phyloP scores from a whole-genome alignment of 2,329 filamentous ascomycete species.

The Trichoderma breve region DNA sequence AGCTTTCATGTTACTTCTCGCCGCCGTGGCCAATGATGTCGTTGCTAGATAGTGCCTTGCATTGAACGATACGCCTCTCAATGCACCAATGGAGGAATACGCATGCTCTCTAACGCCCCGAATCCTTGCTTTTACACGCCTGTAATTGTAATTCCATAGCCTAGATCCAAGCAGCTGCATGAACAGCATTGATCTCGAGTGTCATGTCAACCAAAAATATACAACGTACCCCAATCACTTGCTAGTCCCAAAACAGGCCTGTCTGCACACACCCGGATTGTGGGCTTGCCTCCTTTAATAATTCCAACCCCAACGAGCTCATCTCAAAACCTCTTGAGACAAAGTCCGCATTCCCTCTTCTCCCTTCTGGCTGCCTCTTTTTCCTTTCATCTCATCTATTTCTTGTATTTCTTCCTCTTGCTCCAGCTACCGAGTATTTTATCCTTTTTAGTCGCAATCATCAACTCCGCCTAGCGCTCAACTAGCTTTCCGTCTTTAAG shows the following conservation, averaged over 20 bases:
- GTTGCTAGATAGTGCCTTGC: not conserved
- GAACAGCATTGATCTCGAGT: not conserved
- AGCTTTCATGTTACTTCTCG: not conserved
- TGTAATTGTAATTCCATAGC: not conserved
- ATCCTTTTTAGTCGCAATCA: not conserved
- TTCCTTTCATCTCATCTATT: not conserved
- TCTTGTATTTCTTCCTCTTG: not conserved
- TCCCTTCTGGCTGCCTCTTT: not conserved
- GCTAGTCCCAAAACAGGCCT: slow-evolving; percentile 10
- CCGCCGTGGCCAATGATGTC: not conserved
- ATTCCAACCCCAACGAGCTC: not conserved
- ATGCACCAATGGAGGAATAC: not conserved
- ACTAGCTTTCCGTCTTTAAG: not conserved
- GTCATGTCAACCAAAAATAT: not conserved
- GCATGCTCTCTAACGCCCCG: not conserved
- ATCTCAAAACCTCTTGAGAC: not conserved
- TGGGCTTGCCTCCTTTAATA: slow-evolving; percentile 18
- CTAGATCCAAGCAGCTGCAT: not conserved
- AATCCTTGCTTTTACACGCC: not conserved
- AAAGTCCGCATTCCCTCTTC: not conserved
- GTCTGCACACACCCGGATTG: slow-evolving; percentile 1
- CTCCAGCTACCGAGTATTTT: not conserved
- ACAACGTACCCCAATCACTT: not conserved
- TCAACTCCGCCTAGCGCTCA: not conserved
- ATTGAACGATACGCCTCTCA: not conserved